Evolutionary conservation across 805 yeast genomes (phyloP).

Genomic region (Yamadazyma olivae): DNA sequence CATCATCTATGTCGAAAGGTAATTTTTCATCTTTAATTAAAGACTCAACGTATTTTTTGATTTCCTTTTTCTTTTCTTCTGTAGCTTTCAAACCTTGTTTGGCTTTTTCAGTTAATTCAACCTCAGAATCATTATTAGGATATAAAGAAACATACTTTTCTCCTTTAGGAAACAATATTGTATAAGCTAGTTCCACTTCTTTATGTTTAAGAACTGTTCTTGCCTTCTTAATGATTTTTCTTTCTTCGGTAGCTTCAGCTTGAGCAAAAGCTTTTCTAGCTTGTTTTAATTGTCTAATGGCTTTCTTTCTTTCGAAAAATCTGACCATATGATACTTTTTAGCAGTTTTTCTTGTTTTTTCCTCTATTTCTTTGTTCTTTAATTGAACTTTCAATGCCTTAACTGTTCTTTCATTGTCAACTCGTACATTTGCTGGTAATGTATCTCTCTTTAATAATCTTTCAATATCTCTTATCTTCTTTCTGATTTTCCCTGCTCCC

Average conservation of each 20-base stretch:
- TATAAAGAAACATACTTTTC: slow-evolving; percentile 79
- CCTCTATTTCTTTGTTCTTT: slow-evolving; percentile 41
- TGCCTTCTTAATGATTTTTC: slow-evolving; percentile 39
- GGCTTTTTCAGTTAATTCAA: slow-evolving; percentile 26
- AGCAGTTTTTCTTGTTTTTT: slow-evolving; percentile 50
- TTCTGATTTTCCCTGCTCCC: slow-evolving; percentile 59
- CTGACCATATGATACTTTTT: slow-evolving; percentile 89
- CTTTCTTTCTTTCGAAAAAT: slow-evolving; percentile 88
- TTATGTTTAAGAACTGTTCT: slow-evolving; percentile 52
- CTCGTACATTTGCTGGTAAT: slow-evolving; percentile 60
- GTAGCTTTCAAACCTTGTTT: slow-evolving; percentile 41
- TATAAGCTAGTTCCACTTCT: slow-evolving; percentile 72
- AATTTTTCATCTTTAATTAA: slow-evolving; percentile 52
- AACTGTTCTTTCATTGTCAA: slow-evolving; percentile 74
- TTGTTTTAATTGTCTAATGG: slow-evolving; percentile 63
- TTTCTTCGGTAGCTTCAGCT: slow-evolving; percentile 28
- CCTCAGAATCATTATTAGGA: slow-evolving; percentile 41
- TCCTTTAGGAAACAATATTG: slow-evolving; percentile 71
- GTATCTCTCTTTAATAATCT: slow-evolving; percentile 55
- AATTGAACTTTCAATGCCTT: slow-evolving; percentile 62
- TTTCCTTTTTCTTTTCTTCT: slow-evolving; percentile 41
- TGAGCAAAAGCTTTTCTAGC: slow-evolving; percentile 39
- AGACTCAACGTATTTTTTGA: slow-evolving; percentile 47
- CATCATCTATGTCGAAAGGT: slow-evolving; percentile 50
- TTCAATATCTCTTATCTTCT: slow-evolving; percentile 83